Percentiles rank a stretch among this genome's conserved stretches.
Evolutionary conservation across 129 eudicot genomes (phyloP).

Genomic region (Silybum marianum): DNA sequence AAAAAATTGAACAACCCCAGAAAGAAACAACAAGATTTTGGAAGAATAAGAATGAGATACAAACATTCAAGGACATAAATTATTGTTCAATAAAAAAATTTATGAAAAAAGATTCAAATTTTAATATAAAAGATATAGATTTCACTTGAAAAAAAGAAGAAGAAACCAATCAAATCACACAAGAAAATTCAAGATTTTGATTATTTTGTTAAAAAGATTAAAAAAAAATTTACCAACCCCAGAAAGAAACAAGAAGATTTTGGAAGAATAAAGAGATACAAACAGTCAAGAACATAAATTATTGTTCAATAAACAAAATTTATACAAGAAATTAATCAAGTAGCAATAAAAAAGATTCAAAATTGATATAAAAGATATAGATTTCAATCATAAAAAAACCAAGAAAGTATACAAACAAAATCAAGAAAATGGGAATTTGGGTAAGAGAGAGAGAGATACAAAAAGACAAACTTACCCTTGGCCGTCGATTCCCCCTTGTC

Average conservation of each 20-base stretch:
- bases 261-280: background rate
- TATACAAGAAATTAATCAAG: too few species aligned
- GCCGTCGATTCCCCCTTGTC: conserved; percentile 54
- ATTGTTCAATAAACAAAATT: background rate
- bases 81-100: background rate
- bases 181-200: too few species aligned
- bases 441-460: background rate
- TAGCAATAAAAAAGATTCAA: background rate
- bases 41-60: background rate
- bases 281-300: background rate
- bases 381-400: background rate
- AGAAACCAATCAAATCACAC: too few species aligned
- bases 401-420: background rate
- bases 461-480: conserved; percentile 48
- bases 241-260: background rate
- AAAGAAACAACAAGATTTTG: background rate
- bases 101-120: background rate
- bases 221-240: background rate
- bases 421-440: background rate
- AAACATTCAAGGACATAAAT: background rate
- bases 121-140: too few species aligned
- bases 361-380: background rate
- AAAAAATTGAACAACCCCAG: background rate
- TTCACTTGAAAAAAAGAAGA: too few species aligned
- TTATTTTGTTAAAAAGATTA: background rate